A percentile compares a stretch with the other conserved stretches of the same genome.
Evolutionary conservation across 2,329 filamentous ascomycete species (phyloP).

Genomic region (Monilinia aucupariae): DNA sequence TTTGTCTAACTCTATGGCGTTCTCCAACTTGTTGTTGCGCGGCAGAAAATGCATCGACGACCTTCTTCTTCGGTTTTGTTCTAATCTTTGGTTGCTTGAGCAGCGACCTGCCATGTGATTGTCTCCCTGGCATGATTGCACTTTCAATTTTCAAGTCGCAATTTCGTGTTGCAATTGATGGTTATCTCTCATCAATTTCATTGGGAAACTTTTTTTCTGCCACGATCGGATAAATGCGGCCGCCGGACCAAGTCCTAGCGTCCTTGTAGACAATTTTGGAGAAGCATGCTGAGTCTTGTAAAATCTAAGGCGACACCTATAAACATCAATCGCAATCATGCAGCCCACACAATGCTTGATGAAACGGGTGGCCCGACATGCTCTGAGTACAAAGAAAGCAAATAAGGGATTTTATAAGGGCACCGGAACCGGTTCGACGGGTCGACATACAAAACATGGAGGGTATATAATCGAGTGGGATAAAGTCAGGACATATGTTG

Average conservation of each 20-base stretch:
- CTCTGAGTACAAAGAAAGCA: constrained; percentile 87
- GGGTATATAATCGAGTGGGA: constrained; percentile 77
- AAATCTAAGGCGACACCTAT: constrained; percentile 1
- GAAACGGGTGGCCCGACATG: constrained; percentile 65
- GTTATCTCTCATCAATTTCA: constrained; percentile 23
- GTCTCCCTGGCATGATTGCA: constrained; percentile 35
- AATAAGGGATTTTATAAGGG: constrained; percentile 97
- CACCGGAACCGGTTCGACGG: constrained; percentile 82
- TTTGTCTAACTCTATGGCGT: constrained; percentile 47
- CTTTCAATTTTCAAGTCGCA: not conserved
- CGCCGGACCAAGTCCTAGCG: constrained; percentile 21
- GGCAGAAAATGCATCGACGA: constrained; percentile 55
- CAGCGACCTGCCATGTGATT: constrained; percentile 34
- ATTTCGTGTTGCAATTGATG: constrained; percentile 12
- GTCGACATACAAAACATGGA: constrained; percentile 75
- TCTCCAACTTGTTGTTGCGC: constrained; percentile 53
- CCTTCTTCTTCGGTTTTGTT: constrained; percentile 43
- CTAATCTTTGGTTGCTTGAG: constrained; percentile 37
- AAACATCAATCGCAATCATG: constrained; percentile 41
- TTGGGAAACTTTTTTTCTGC: constrained; percentile 26
- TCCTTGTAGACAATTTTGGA: constrained; percentile 13
- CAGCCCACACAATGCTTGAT: constrained; percentile 63
- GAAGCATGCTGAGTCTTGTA: constrained; percentile 1
- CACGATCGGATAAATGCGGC: constrained; percentile 18
- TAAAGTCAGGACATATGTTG: constrained; percentile 87